Conservation (phyloP, 768 basidiomycete genomes). For the Suillus variegatus region DNA sequence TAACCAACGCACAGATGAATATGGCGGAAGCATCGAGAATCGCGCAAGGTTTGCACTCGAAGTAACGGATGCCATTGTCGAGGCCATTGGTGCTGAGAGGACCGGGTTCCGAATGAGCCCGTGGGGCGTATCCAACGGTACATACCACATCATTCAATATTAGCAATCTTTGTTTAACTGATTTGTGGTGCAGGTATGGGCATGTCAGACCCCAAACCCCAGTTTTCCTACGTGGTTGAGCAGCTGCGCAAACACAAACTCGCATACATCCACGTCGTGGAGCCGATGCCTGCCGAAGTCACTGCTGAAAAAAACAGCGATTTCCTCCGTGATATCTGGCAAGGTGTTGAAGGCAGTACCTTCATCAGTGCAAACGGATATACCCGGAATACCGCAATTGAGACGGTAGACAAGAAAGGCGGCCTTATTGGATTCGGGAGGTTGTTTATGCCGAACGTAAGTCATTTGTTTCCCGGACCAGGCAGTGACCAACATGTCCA, state of each 20-base stretch:
- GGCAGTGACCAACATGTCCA: too few relatives aligned
- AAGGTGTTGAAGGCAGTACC: conserved; percentile 26
- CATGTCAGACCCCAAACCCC: conserved; percentile 31
- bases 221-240: conserved; percentile 49
- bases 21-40: too few relatives aligned
- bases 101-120: conserved; percentile 60
- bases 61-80: conserved; percentile 37
- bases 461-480: too few relatives aligned
- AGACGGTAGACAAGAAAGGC: too few relatives aligned
- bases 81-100: conserved; percentile 54
- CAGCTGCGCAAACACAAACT: conserved; percentile 38
- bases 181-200: conserved; percentile 42
- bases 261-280: conserved; percentile 56
- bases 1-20: too few relatives aligned
- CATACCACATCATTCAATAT: background rate
- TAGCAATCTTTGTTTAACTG: background rate
- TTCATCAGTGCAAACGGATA: conserved; percentile 39
- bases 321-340: conserved; percentile 49
- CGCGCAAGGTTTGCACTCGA: too few relatives aligned
- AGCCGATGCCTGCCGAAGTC: conserved; percentile 33
- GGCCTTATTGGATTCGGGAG: too few relatives aligned
- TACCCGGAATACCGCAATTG: too few relatives aligned
- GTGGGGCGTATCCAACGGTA: conserved; percentile 44
- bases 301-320: conserved; percentile 35
- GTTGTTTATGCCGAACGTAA: too few relatives aligned